phyloP scores from a whole-genome alignment of 768 basidiomycete species.

The Amanita pseudoporphyria region DNA sequence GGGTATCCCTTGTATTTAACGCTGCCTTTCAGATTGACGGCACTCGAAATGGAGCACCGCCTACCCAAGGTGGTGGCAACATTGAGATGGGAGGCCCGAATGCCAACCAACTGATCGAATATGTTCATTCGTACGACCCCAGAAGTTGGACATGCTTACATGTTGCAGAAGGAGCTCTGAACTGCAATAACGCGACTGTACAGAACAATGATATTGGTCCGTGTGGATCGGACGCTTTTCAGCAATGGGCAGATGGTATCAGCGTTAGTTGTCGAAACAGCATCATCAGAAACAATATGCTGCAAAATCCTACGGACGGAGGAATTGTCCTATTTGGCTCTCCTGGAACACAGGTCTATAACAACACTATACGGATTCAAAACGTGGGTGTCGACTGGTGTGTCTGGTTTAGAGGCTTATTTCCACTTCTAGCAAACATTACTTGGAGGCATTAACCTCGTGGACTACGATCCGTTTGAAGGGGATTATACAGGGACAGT shows the following conservation, averaged over 20 bases:
- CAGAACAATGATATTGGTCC: constrained; percentile 83
- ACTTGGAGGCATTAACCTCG: constrained; percentile 72
- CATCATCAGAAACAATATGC: constrained; percentile 55
- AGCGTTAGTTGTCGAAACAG: constrained; percentile 60
- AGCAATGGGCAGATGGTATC: constrained; percentile 79
- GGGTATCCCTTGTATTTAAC: not conserved
- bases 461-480: constrained; percentile 58
- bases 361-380: constrained; percentile 68
- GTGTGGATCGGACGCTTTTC: constrained; percentile 52
- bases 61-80: constrained; percentile 58
- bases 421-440: constrained; percentile 42
- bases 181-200: constrained; percentile 53
- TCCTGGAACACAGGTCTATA: constrained; percentile 62
- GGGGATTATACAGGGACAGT: constrained; percentile 58
- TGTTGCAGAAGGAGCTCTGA: constrained; percentile 55
- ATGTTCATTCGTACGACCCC: constrained; percentile 67
- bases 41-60: constrained; percentile 43
- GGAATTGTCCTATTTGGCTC: constrained; percentile 73
- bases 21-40: constrained; percentile 48
- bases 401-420: constrained; percentile 6
- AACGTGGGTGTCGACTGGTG: constrained; percentile 33
- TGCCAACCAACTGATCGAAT: constrained; percentile 64
- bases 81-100: constrained; percentile 82
- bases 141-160: constrained; percentile 82
- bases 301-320: constrained; percentile 69